Evolutionary conservation across 225 moss, liverwort and hornwort species (phyloP).

Genomic region (Bryum argenteum): DNA sequence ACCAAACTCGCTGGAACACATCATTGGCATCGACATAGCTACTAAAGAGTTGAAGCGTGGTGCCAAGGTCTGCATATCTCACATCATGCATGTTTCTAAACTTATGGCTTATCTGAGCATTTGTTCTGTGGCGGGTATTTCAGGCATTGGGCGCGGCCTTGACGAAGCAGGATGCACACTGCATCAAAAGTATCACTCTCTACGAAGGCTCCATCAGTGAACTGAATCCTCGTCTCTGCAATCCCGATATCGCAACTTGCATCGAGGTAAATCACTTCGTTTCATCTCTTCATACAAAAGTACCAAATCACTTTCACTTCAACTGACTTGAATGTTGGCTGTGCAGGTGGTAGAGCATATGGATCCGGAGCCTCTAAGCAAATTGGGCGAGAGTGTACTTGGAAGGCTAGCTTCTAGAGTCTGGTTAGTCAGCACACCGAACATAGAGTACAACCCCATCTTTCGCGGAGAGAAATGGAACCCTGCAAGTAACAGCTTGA

Average conservation of each 20-base stretch:
- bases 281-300: too few relatives aligned
- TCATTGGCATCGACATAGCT: conserved; percentile 89
- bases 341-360: conserved; percentile 98
- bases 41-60: conserved; percentile 86
- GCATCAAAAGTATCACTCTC: conserved; percentile 60
- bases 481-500: conserved; percentile 69
- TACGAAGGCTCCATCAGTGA: conserved; percentile 81
- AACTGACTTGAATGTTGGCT: neutral
- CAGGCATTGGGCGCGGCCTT: conserved; percentile 60
- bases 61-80: conserved; percentile 64
- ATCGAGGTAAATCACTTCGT: conserved; percentile 62
- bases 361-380: conserved; percentile 83
- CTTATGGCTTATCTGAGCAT: too few relatives aligned
- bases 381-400: conserved; percentile 75
- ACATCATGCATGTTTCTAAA: too few relatives aligned
- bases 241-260: conserved; percentile 88
- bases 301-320: too few relatives aligned
- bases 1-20: conserved; percentile 63
- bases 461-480: conserved; percentile 88
- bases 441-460: conserved; percentile 93
- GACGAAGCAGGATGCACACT: conserved; percentile 54
- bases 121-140: conserved; percentile 31
- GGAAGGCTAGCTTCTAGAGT: conserved; percentile 73
- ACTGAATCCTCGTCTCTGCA: conserved; percentile 52
- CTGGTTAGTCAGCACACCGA: conserved; percentile 89